These are phyloP conservation scores for Candida manassasensis DNA, from an alignment of 805 yeast species.

Conservation along the genomic window DNA sequence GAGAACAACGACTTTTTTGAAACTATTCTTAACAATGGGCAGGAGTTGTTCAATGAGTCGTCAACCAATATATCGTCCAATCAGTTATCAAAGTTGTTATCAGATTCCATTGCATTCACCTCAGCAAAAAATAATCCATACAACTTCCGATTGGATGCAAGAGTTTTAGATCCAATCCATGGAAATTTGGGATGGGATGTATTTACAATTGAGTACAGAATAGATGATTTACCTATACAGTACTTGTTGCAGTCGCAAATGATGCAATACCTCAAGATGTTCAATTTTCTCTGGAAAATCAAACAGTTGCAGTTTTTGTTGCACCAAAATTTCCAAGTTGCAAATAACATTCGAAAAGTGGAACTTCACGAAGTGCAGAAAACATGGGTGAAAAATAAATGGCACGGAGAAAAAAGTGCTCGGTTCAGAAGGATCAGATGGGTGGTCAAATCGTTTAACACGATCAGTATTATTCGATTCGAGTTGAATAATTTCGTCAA, in stretches of 20 bases:
- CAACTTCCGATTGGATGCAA: constrained; percentile 65
- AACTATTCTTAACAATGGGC: constrained; percentile 52
- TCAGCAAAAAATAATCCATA: constrained; percentile 36
- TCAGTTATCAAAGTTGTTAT: constrained; percentile 59
- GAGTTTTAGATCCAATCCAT: constrained; percentile 69
- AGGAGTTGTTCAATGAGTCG: constrained; percentile 50
- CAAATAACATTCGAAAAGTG: constrained; percentile 20
- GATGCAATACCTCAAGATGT: constrained; percentile 61
- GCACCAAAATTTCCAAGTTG: constrained; percentile 27
- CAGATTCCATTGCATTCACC: constrained; percentile 56
- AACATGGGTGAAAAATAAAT: constrained; percentile 11
- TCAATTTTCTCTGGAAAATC: constrained; percentile 81
- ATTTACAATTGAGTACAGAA: constrained; percentile 75
- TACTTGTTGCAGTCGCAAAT: constrained; percentile 21
- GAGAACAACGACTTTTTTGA: constrained; percentile 82
- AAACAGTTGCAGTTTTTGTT: constrained; percentile 56
- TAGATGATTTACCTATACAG: constrained; percentile 52
- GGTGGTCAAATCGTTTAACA: constrained; percentile 27
- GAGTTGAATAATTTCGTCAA: constrained; percentile 40
- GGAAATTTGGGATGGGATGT: constrained; percentile 83
- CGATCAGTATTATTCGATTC: constrained; percentile 33
- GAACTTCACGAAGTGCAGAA: constrained; percentile 18
- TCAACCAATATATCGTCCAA: constrained; percentile 61
- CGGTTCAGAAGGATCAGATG: constrained; percentile 26
- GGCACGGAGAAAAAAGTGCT: constrained; percentile 7